Evolutionary conservation across 495 filamentous ascomycete species (phyloP), one percentile per base, ranked within the genome.

Genomic region (Neurospora terricola): DNA sequence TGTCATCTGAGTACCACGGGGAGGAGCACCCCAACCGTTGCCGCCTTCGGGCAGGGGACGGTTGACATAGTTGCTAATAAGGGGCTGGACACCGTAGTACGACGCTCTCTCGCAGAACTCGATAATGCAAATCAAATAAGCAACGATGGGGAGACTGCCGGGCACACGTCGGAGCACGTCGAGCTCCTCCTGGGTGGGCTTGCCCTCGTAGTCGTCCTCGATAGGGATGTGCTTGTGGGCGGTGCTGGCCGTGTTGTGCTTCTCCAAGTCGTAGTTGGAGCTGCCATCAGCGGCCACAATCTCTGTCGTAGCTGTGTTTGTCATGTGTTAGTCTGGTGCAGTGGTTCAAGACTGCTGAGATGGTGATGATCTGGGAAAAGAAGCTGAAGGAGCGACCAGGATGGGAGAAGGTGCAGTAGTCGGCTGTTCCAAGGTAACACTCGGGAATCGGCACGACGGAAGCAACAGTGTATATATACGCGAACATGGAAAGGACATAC

Each of bases 41-140:
- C 90, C 90, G 73, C 84, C 87, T n/a, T 74, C 73, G 3, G 87
- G 88, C 12, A 89, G 73, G 11, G 84, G 85, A 18, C 86, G 85
- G 77, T 89, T 84, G 74, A 90, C 82, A 71, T 85, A 90, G 80
- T 91, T 91, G 76, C 83, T 81, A 76, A 88, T 89, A 6, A 90
- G 79, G 5, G 85, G 85, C 70, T 87, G 82, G 0, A 87, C 80
- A 66, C 88, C 88, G 75, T 87, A 88, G 82, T 88, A 90, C 8
- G 87, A 89, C 34, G 86, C 87, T 73, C 88, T 81, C 80, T 90
- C 88, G 74, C 86, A 88, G 75, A 90, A 88, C 72, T 90, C 88
- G 38, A 90, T 86, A 0, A 87, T 72, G 74, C 88, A 91, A 39
- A 90, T 84, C 3, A 86, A 73, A 71, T 87, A 90, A 39, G 87